These are phyloP conservation scores for Stachybotrys elegans DNA, from an alignment of 2,329 filamentous ascomycete species.

Conservation along the genomic window DNA sequence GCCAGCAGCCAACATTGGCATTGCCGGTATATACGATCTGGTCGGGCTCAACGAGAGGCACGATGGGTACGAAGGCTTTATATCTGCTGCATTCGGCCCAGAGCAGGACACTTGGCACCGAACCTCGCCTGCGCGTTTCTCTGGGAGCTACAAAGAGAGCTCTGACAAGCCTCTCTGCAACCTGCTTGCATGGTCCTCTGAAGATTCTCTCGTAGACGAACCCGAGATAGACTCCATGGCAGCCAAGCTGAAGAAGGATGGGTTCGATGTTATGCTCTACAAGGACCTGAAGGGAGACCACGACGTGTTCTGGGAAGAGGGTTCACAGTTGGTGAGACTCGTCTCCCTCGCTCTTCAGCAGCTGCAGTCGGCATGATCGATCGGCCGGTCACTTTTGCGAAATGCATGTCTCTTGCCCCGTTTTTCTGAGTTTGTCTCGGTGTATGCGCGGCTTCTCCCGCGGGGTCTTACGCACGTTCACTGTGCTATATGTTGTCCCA, in stretches of 20 bases:
- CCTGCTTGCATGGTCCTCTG: constrained; percentile 39
- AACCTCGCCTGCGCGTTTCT: constrained; percentile 48
- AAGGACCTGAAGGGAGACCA: constrained; percentile 53
- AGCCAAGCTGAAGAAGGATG: constrained; percentile 34
- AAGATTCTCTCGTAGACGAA: constrained; percentile 48
- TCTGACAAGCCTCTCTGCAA: constrained; percentile 29
- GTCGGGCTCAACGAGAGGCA: constrained; percentile 44
- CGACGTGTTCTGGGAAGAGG: constrained; percentile 59
- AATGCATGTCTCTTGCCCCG: too few species aligned
- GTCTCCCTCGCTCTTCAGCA: constrained; percentile 26
- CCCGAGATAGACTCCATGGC: constrained; percentile 56
- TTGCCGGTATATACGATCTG: constrained; percentile 65
- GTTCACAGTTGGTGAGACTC: constrained; percentile 48
- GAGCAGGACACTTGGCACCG: constrained; percentile 44
- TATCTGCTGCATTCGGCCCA: constrained; percentile 55
- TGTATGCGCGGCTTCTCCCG: too few species aligned
- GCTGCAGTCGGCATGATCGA: background rate
- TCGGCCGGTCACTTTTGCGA: too few species aligned
- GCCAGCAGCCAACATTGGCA: constrained; percentile 51
- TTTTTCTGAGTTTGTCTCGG: too few species aligned
- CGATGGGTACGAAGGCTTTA: constrained; percentile 51
- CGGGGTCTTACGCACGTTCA: too few species aligned
- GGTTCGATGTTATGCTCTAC: constrained; percentile 23
- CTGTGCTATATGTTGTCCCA: too few species aligned
- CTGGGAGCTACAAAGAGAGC: constrained; percentile 32